phyloP scores from a whole-genome alignment of 306 rosid genomes.

The Quercus aquifolioides region DNA sequence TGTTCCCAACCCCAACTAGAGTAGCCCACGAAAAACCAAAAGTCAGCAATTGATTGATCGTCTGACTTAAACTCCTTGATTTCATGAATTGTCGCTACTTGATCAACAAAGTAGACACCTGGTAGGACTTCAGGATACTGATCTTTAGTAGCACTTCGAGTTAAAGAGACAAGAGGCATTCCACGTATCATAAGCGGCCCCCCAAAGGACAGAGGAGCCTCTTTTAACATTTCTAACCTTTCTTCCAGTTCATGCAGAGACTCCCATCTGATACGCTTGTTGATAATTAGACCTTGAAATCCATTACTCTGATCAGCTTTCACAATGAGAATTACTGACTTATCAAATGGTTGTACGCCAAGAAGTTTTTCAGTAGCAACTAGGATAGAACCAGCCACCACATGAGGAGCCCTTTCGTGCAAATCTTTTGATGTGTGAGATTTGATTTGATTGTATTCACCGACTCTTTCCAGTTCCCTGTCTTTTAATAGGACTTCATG shows the following conservation, averaged over 20 bases:
- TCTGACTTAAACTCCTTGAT: constrained; percentile 49
- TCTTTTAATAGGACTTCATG: constrained; percentile 41
- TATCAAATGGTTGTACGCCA: constrained; percentile 58
- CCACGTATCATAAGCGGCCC: constrained; percentile 63
- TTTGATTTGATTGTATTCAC: constrained; percentile 30
- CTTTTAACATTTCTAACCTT: constrained; percentile 40
- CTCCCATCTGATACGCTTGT: constrained; percentile 70
- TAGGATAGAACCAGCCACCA: constrained; percentile 60
- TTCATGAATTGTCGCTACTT: constrained; percentile 35
- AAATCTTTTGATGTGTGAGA: constrained; percentile 27
- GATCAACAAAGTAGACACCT: constrained; percentile 70
- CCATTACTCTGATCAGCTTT: constrained; percentile 61
- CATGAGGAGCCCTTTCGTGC: constrained; percentile 34
- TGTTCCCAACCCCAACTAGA: constrained; percentile 92
- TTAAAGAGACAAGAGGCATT: constrained; percentile 64
- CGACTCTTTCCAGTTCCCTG: constrained; percentile 28
- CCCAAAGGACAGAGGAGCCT: constrained; percentile 67
- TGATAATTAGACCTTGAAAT: constrained; percentile 78
- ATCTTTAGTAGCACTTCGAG: constrained; percentile 28
- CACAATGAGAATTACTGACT: constrained; percentile 70
- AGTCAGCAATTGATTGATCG: constrained; percentile 39
- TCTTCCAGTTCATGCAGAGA: constrained; percentile 50
- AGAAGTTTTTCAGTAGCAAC: constrained; percentile 66
- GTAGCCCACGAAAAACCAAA: constrained; percentile 89
- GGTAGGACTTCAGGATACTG: constrained; percentile 64